Evolutionary conservation across 1,139 yeast genomes (phyloP), one percentile per base, ranked within the genome.

Genomic region (Kodamaea ohmeri): DNA sequence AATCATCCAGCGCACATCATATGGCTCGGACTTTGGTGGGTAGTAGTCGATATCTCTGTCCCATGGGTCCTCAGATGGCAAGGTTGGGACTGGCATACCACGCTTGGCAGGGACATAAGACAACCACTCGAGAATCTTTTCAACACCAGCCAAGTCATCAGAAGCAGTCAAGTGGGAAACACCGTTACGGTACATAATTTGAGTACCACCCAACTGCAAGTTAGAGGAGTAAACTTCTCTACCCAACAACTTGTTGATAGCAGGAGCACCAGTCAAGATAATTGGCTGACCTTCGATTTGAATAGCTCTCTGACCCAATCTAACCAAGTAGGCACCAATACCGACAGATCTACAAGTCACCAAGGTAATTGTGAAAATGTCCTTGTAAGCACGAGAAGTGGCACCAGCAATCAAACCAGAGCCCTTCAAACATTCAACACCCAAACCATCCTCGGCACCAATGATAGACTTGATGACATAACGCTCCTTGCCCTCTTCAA

Each of bases 311-410:
- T 92, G 97, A 58, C 98, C 98, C 49, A 92, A 78, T 67, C 98
- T 84, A 32, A 92, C 98, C 61, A 92, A 76, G 61, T 92, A 92
- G 34, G 98, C 98, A 74, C 98, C 98, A 64, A 92, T 92, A 81
- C 98, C 98, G 56, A 92, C 98, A 34, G 97, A 89, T 74, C 98
- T 83, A 71, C 97, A 90, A 16, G 98, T 92, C 39, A 92, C 98
- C 62, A 92, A 75, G 17, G 98, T 92, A 45, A 90, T 81, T 22
- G 98, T 92, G 72, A 92, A 92, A 48, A 92, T 92, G 59, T 92
- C 98, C 64, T 87, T 87, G 77, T 92, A 92, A 26, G 98, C 98
- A 62, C 89, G 83, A 5, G 97, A 86, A 37, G 98, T 92, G 30
- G 95, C 96, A 66, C 98, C 98, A 24, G 98, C 98, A 70, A 92